Percentiles rank a stretch among this genome's conserved stretches.
Conservation (phyloP, 768 basidiomycete genomes). For the Serendipita sp. region DNA sequence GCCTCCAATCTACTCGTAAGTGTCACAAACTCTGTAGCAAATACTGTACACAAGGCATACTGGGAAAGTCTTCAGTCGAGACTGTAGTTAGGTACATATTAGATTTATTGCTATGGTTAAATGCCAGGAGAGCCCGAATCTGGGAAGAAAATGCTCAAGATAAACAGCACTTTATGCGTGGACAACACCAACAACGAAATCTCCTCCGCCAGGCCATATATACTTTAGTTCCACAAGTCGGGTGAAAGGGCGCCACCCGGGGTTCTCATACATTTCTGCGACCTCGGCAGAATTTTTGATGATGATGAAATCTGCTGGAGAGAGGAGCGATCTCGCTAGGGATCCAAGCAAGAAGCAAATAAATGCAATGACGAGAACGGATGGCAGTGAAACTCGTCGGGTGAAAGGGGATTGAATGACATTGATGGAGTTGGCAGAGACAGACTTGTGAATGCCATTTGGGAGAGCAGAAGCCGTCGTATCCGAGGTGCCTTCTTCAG, state of each 20-base stretch:
- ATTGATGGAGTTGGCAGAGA: too few relatives aligned
- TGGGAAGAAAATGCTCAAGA: neutral
- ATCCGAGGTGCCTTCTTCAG: too few relatives aligned
- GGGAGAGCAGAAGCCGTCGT: too few relatives aligned
- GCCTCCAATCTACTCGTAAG: neutral
- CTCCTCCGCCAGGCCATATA: constrained; percentile 18
- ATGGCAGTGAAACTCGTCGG: constrained; percentile 29
- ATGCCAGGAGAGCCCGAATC: neutral
- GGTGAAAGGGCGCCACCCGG: constrained; percentile 68
- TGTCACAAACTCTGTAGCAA: neutral
- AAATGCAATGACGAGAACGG: constrained; percentile 59
- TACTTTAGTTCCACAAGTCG: constrained; percentile 71
- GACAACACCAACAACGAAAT: neutral
- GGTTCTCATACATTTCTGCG: constrained; percentile 31
- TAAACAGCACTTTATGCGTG: constrained; percentile 1
- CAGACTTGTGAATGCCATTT: too few relatives aligned
- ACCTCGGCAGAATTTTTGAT: constrained; percentile 21
- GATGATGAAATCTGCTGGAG: constrained; percentile 72
- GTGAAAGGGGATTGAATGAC: too few relatives aligned
- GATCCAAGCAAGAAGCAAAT: constrained; percentile 89
- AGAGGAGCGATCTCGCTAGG: constrained; percentile 70
- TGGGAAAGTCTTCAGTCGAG: neutral
- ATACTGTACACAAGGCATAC: neutral
- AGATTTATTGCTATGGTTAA: too few relatives aligned
- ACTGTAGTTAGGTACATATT: too few relatives aligned